A percentile compares a stretch with the other conserved stretches of the same genome.
These are phyloP conservation scores for Oryza glaberrima DNA, from an alignment of 176 grass and related monocot species.

Conservation along the genomic window DNA sequence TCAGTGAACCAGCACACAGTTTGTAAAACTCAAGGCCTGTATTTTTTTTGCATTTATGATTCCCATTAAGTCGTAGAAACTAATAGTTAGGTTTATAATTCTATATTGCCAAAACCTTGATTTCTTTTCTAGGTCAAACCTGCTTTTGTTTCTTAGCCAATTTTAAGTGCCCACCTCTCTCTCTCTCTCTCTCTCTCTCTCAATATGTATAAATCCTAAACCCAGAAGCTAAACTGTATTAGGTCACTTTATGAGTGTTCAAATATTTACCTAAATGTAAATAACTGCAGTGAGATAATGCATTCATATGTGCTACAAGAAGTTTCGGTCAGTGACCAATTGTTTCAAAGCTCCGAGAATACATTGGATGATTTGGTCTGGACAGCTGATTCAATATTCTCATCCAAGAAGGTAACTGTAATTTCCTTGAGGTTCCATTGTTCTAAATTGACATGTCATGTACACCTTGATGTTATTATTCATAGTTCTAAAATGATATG, in stretches of 20 bases:
- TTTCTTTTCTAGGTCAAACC: neutral
- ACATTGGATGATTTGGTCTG: constrained; percentile 86
- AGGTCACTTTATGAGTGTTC: neutral
- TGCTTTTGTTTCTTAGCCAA: neutral
- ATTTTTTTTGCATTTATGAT: neutral
- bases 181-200: neutral
- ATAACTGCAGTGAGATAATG: constrained; percentile 56
- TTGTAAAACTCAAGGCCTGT: neutral
- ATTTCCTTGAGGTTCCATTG: constrained; percentile 8
- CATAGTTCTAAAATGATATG: constrained; percentile 10
- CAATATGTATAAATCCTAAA: neutral
- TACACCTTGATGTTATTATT: neutral
- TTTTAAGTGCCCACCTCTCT: neutral
- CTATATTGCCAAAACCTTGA: neutral
- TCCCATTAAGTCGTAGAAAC: neutral
- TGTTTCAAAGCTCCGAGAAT: constrained; percentile 95
- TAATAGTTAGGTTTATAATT: neutral
- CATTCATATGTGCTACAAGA: constrained; percentile 86
- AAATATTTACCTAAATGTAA: constrained; percentile 29
- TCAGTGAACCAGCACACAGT: neutral
- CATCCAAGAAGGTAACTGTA: constrained; percentile 72
- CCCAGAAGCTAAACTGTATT: constrained; percentile 4
- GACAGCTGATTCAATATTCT: constrained; percentile 77
- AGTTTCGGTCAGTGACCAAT: constrained; percentile 80
- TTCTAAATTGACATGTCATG: too few species aligned